A percentile compares a stretch with the other conserved stretches of the same genome.
Evolutionary conservation across 1,284 basidiomycete genomes (phyloP).

Genomic region (Fomitopsis schrenkii): DNA sequence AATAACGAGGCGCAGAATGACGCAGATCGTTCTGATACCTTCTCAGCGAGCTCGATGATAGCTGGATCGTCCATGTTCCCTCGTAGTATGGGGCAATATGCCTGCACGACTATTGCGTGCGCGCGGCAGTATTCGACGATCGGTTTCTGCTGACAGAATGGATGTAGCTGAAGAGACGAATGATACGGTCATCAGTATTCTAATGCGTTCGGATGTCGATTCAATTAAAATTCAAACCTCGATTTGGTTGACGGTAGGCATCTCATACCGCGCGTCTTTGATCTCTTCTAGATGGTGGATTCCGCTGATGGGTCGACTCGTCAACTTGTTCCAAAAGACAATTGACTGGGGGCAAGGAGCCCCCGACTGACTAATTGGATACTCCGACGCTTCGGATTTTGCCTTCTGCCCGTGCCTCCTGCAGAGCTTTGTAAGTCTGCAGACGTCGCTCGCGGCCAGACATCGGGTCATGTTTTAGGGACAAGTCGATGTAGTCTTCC

Average conservation of each 20-base stretch:
- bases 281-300: conserved; percentile 80
- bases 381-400: conserved; percentile 57
- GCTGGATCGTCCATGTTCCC: conserved; percentile 38
- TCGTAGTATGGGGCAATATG: conserved; percentile 50
- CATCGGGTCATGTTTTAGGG: conserved; percentile 54
- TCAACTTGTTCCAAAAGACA: background rate
- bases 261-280: conserved; percentile 48
- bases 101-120: conserved; percentile 71
- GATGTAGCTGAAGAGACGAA: conserved; percentile 56
- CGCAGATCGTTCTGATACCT: conserved; percentile 15
- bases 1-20: background rate
- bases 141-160: conserved; percentile 77
- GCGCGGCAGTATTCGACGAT: conserved; percentile 76
- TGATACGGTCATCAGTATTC: background rate
- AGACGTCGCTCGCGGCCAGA: conserved; percentile 40
- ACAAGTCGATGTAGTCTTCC: conserved; percentile 54
- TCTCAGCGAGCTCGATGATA: conserved; percentile 39
- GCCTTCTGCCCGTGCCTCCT: conserved; percentile 44
- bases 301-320: conserved; percentile 43
- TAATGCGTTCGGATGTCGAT: background rate
- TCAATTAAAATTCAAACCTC: conserved; percentile 41
- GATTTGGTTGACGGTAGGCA: conserved; percentile 83
- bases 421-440: conserved; percentile 42
- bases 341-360: background rate
- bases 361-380: conserved; percentile 53